Evolutionary conservation across 495 filamentous ascomycete species (phyloP), one percentile per base, ranked within the genome.

Genomic region (Rostrohypoxylon terebratum): DNA sequence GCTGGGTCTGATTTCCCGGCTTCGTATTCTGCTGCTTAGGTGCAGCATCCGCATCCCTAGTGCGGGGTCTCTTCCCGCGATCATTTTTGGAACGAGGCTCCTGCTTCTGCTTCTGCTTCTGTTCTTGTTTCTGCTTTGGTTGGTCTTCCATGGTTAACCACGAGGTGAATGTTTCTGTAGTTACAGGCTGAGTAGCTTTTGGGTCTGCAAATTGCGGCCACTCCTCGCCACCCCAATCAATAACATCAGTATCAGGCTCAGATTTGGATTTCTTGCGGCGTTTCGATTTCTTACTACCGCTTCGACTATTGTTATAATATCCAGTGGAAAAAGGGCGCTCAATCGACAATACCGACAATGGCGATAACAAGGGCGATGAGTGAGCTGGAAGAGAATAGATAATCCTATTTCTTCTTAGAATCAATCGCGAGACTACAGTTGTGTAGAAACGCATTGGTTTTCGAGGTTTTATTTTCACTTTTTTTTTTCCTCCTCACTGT

Each of bases 1-100:
- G 44, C 79, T 87, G 28, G 28, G 2, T 86, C 71, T 82, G 88
- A 77, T 85, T 88, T 73, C 83, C 85, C 66, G 78, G 84, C 73
- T 87, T 85, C 77, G 64, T 18, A 7, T 18, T 66, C 33, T 58
- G 59, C 7, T n/a, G 57, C 7, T 54, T 66, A 21, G 66, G 53
- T 13, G 63, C 62, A 2, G 53, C 66, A 2, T 51, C 54, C 1
- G 59, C 18, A 2, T 51, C 54, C 0, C 59, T 16, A 31, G 18
- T 13, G 47, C 45, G 59, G 1, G 72, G 38, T 33, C 63, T 33
- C 42, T 70, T 74, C 62, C 60, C 57, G 8, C 21, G 40, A 3
- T 42, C 61, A 4, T 47, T 47, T 23, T 36, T 50, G 23, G 11
- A 6, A 18, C 42, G n/a, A 20, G 16, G 4, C 40, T n/a, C 3